Base-by-base conservation (phyloP, 768 basidiomycete species). In the Pleurotus sapidus region DNA sequence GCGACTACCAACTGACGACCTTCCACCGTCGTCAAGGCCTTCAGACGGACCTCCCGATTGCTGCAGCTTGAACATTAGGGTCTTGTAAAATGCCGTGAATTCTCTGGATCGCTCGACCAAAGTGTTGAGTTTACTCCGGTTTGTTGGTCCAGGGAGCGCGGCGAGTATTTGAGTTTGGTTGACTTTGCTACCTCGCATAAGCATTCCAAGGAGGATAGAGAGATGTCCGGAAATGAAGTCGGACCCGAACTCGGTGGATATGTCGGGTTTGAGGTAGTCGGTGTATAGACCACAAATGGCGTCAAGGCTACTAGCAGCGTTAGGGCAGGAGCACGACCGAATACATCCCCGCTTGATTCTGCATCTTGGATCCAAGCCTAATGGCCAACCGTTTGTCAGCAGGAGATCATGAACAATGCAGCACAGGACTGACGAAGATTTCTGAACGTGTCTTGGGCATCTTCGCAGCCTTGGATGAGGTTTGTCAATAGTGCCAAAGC, bases 401-500 rank as follows among this genome's bases (percentile, higher is more conserved):
- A 40, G 9, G 18, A 61, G 34, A 49, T n/a, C 46, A 46, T 2
- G 43, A 5, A 49, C 37, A 51, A 23, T 39, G 37, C 38, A 56
- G 42, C 38, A 18, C 8, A 37, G 46, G 1, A 68, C 84, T 60
- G 65, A 89, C 89, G 71, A 39, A 74, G 79, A 11, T 76, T 72
- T 42, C 79, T 76, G 7, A 84, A 67, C 2, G 73, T 62, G 38
- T 75, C 67, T 45, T 81, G 82, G 8, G 79, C 77, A n/a, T 69
- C 73, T 0, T 77, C 75, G n/a, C 77, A 72, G 4, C 73, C 73
- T 64, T 91, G 88, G 0, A 90, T 83, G 43, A 93, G 72, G 67
- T 92, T 93, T 53, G 89, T 90, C 40, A 93, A 72, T 8, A 93
- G 72, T 1, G 86, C 91, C 4, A 93, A 77, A 5, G 85, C 80